A percentile compares a stretch with the other conserved stretches of the same genome.
phyloP scores from a whole-genome alignment of 2,329 filamentous ascomycete species.

The Pseudocercospora fuligena region DNA sequence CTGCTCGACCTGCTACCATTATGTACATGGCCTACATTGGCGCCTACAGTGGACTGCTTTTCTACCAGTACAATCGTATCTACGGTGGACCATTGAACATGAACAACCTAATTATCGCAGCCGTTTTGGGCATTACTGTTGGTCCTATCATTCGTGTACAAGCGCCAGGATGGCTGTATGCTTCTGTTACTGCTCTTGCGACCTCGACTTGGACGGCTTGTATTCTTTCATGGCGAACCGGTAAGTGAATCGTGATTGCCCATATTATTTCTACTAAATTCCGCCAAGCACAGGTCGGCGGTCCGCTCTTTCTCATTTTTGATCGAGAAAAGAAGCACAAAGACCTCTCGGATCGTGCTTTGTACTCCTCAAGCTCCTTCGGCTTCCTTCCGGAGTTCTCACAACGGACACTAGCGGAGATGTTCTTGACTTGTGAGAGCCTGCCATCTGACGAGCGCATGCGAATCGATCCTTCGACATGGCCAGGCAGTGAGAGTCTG shows the following conservation, averaged over 20 bases:
- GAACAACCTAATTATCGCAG: slow-evolving; percentile 54
- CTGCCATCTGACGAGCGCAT: neutral
- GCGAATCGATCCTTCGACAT: neutral
- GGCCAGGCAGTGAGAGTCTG: neutral
- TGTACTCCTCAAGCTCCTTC: slow-evolving; percentile 11
- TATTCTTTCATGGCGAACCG: slow-evolving; percentile 53
- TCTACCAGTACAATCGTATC: slow-evolving; percentile 57
- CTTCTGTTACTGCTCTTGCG: slow-evolving; percentile 55
- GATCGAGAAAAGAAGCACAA: neutral
- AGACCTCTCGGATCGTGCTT: neutral
- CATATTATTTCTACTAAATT: neutral
- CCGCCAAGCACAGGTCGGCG: slow-evolving; percentile 49
- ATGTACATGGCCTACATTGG: slow-evolving; percentile 58
- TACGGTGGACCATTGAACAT: slow-evolving; percentile 55
- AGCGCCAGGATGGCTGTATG: slow-evolving; percentile 50
- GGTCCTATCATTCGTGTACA: slow-evolving; percentile 52
- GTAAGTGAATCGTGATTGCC: neutral
- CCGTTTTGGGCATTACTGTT: slow-evolving; percentile 52
- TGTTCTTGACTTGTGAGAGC: neutral
- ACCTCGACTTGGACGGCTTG: slow-evolving; percentile 59
- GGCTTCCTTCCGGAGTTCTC: slow-evolving; percentile 10
- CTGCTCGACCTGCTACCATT: slow-evolving; percentile 47
- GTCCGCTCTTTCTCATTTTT: slow-evolving; percentile 26
- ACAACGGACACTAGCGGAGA: slow-evolving; percentile 16
- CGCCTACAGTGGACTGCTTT: slow-evolving; percentile 58